These are phyloP conservation scores for Erigeron philadelphicus DNA, from an alignment of 140 eudicot species.

Conservation along the genomic window DNA sequence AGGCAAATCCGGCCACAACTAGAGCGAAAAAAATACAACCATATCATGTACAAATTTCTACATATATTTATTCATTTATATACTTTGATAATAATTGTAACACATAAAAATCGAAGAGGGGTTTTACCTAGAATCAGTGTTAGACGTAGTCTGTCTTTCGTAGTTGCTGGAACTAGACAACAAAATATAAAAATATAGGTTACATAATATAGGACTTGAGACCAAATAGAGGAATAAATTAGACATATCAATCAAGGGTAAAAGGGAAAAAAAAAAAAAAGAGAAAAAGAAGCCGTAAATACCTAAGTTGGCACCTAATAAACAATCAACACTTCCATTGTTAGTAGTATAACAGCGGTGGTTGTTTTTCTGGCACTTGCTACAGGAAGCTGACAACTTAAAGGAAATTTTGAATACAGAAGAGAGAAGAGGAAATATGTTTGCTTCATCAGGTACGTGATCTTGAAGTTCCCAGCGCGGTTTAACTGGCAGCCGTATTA, in stretches of 20 bases:
- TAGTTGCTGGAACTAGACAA: constrained; percentile 2
- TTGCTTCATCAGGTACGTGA: background rate
- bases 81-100: background rate
- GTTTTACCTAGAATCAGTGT: constrained; percentile 21
- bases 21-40: constrained; percentile 6
- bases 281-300: background rate
- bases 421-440: constrained; percentile 19
- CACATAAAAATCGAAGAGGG: background rate
- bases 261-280: background rate
- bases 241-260: too few species aligned
- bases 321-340: constrained; percentile 9
- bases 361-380: constrained; percentile 3
- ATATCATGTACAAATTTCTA: constrained; percentile 14
- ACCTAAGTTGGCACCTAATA: constrained; percentile 2
- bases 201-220: background rate
- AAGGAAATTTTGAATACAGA: background rate
- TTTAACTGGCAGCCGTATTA: constrained; percentile 20
- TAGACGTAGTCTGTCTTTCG: background rate
- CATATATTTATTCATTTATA: background rate
- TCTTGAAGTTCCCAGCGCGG: background rate
- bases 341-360: background rate
- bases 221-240: background rate
- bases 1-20: constrained; percentile 31
- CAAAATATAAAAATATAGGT: constrained; percentile 19
- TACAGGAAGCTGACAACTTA: background rate